phyloP scores from a whole-genome alignment of 2,329 filamentous ascomycete genomes.

The Paecilomyces niveus region DNA sequence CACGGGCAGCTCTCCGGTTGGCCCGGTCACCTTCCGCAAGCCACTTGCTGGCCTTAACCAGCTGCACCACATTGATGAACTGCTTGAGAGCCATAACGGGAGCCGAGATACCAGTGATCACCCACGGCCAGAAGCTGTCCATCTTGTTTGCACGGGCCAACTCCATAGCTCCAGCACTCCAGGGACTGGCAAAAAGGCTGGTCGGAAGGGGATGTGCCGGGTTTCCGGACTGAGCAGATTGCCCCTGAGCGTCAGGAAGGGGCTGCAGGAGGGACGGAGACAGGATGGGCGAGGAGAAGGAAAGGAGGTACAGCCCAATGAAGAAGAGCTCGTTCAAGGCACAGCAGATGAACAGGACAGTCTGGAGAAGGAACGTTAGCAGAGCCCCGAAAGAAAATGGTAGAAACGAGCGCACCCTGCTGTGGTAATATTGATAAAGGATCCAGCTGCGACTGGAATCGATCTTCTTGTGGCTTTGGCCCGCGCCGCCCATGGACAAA shows the following conservation, averaged over 20 bases:
- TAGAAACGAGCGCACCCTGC: slow-evolving; percentile 61
- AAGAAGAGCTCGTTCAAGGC: slow-evolving; percentile 93
- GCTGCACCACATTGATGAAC: slow-evolving; percentile 85
- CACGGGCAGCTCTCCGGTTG: slow-evolving; percentile 48
- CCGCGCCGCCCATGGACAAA: slow-evolving; percentile 73
- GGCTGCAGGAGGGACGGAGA: slow-evolving; percentile 73
- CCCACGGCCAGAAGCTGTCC: slow-evolving; percentile 68
- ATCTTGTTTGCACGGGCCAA: slow-evolving; percentile 91
- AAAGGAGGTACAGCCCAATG: slow-evolving; percentile 94
- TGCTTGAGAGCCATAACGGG: slow-evolving; percentile 91
- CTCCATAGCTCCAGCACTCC: slow-evolving; percentile 87
- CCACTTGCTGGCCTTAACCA: slow-evolving; percentile 88
- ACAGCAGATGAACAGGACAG: slow-evolving; percentile 85
- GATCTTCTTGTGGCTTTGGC: slow-evolving; percentile 85
- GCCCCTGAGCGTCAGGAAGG: slow-evolving; percentile 47
- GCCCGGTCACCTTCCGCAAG: slow-evolving; percentile 83
- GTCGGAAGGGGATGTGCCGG: slow-evolving; percentile 62
- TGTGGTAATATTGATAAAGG: slow-evolving; percentile 93
- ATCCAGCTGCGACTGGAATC: slow-evolving; percentile 82
- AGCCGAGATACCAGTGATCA: slow-evolving; percentile 70
- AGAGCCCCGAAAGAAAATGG: slow-evolving; percentile 1
- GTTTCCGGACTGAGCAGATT: slow-evolving; percentile 55
- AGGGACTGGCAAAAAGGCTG: slow-evolving; percentile 78
- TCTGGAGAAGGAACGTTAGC: slow-evolving; percentile 44
- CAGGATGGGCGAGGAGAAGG: slow-evolving; percentile 84